phyloP scores from a whole-genome alignment of 2,329 filamentous ascomycete species.

The Aspergillus pseudotamarii region DNA sequence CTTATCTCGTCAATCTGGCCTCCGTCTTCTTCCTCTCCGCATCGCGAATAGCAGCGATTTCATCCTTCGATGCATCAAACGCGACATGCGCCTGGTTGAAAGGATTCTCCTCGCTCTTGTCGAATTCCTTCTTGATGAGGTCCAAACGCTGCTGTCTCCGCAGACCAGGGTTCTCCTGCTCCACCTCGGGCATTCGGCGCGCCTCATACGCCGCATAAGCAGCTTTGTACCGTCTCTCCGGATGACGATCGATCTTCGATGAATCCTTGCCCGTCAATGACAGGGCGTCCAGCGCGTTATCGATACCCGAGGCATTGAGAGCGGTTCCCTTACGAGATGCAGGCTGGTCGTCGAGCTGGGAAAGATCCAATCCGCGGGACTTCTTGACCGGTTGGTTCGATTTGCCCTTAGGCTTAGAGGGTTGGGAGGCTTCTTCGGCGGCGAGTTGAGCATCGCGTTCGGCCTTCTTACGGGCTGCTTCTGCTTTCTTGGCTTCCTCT shows the following conservation, averaged over 20 bases:
- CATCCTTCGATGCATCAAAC: conserved; percentile 79
- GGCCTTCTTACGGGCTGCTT: conserved; percentile 84
- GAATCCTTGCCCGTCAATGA: conserved; percentile 62
- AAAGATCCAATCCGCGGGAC: conserved; percentile 70
- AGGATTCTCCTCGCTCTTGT: conserved; percentile 91
- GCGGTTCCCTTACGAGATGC: conserved; percentile 55
- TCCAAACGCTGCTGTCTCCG: conserved; percentile 83
- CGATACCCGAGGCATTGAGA: conserved; percentile 84
- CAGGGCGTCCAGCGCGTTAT: conserved; percentile 89
- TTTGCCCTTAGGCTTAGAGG: conserved; percentile 63
- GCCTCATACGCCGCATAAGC: conserved; percentile 84
- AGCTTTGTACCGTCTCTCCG: conserved; percentile 83
- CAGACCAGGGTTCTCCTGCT: conserved; percentile 77
- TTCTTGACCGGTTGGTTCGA: conserved; percentile 40
- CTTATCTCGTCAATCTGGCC: conserved; percentile 56
- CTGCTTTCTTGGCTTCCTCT: conserved; percentile 80
- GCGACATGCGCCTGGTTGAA: conserved; percentile 80
- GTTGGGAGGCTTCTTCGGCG: conserved; percentile 75
- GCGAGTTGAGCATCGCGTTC: conserved; percentile 81
- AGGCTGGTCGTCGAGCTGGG: conserved; percentile 68
- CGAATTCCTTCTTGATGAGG: conserved; percentile 86
- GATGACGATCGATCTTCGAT: conserved; percentile 81
- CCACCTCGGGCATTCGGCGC: conserved; percentile 79
- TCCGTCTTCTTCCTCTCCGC: conserved; percentile 76
- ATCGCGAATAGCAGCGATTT: conserved; percentile 67